Evolutionary conservation across 169 alveolate genomes (phyloP).

Genomic region (Eimeria acervulina): DNA sequence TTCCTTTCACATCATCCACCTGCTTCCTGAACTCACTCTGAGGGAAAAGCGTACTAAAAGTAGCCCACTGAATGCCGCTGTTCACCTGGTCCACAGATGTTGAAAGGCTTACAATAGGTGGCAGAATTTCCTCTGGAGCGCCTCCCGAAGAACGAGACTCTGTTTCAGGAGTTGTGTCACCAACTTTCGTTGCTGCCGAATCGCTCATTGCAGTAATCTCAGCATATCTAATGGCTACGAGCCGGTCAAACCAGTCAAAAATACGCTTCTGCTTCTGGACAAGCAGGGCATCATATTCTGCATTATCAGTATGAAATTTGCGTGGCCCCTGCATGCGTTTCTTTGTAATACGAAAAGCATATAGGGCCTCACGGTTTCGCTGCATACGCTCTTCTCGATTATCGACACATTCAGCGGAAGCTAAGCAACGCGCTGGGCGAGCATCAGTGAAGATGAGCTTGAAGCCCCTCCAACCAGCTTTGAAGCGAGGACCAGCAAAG

Average conservation of each 20-base stretch:
- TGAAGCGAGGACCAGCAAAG: not conserved
- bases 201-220: not conserved
- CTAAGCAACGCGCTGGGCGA: not conserved
- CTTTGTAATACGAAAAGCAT: not conserved
- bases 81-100: conserved; percentile 3
- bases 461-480: conserved; percentile 18
- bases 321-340: not conserved
- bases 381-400: not conserved
- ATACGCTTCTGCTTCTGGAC: conserved; percentile 10
- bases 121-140: not conserved
- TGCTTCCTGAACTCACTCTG: not conserved
- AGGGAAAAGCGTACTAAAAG: conserved; percentile 34
- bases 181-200: not conserved
- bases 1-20: not conserved
- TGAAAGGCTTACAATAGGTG: not conserved
- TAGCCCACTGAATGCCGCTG: conserved; percentile 45
- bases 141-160: not conserved
- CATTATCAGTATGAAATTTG: not conserved
- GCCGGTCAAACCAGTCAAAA: conserved; percentile 49
- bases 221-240: conserved; percentile 30
- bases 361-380: not conserved
- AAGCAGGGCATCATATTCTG: conserved; percentile 42
- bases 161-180: not conserved
- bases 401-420: not conserved
- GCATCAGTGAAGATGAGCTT: conserved; percentile 36